Conservation (phyloP, 371 early-diverging fungal genomes). For the Sporodiniella umbellata region DNA sequence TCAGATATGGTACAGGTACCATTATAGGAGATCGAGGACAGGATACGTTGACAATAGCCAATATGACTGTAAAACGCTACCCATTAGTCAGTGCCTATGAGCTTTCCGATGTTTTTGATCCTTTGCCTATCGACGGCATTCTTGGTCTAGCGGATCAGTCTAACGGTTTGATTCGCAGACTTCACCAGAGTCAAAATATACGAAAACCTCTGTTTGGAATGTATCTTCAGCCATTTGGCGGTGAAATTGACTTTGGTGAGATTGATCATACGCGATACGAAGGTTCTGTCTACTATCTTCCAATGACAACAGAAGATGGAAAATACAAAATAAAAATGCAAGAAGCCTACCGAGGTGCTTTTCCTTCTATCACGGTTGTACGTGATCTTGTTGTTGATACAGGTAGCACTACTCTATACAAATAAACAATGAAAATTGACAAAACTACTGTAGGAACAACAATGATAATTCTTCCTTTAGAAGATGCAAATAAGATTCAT, state of each 20-base stretch:
- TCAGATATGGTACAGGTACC: conserved; percentile 67
- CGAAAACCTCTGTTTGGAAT: conserved; percentile 66
- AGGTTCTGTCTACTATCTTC: conserved; percentile 58
- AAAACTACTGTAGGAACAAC: conserved; percentile 49
- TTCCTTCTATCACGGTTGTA: conserved; percentile 5
- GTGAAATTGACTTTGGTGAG: conserved; percentile 67
- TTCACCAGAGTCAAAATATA: conserved; percentile 51
- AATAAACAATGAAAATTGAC: neutral
- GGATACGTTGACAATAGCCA: conserved; percentile 51
- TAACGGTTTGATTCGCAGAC: too few species aligned
- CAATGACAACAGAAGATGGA: conserved; percentile 55
- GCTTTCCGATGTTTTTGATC: conserved; percentile 55
- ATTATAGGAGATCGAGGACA: conserved; percentile 44
- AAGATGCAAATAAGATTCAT: conserved; percentile 70
- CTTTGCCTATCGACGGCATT: conserved; percentile 63
- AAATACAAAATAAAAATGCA: conserved; percentile 76
- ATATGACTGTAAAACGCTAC: conserved; percentile 35
- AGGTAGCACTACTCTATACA: conserved; percentile 19
- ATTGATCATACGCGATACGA: conserved; percentile 48
- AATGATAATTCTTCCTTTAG: conserved; percentile 60
- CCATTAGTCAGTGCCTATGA: conserved; percentile 55
- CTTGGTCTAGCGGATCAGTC: conserved; percentile 73
- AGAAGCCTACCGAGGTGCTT: conserved; percentile 40
- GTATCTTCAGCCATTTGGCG: conserved; percentile 49
- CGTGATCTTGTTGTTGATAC: conserved; percentile 52